phyloP scores from a whole-genome alignment of 108 stramenopile species.

The Fragilaria radians region DNA sequence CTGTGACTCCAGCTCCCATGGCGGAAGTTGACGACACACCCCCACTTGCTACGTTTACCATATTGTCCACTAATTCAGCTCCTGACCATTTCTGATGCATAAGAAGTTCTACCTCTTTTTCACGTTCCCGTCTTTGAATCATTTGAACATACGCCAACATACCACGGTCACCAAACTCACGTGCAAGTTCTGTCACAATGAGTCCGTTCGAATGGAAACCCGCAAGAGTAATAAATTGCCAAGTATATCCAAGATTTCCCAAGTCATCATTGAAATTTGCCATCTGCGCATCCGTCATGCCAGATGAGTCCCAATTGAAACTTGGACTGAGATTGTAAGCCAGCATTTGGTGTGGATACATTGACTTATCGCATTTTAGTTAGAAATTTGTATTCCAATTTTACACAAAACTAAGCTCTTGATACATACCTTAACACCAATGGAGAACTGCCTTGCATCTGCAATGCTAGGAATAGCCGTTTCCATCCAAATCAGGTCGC shows the following conservation, averaged over 20 bases:
- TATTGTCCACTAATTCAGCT: constrained; percentile 90
- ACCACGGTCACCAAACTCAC: constrained; percentile 79
- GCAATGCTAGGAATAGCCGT: constrained; percentile 74
- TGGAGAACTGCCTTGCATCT: constrained; percentile 71
- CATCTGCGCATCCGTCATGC: constrained; percentile 79
- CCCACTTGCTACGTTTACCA: constrained; percentile 88
- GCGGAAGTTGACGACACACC: constrained; percentile 87
- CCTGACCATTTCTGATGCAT: constrained; percentile 96
- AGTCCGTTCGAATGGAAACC: constrained; percentile 95
- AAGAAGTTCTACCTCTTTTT: constrained; percentile 78
- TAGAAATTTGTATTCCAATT: too few relatives aligned
- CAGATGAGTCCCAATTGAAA: constrained; percentile 96
- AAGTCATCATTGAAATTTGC: constrained; percentile 85
- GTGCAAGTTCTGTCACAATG: constrained; percentile 76
- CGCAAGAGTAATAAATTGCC: constrained; percentile 96
- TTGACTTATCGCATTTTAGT: too few relatives aligned
- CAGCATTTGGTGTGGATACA: constrained; percentile 84
- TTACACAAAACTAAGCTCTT: too few relatives aligned
- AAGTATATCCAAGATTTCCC: constrained; percentile 85
- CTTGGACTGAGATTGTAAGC: constrained; percentile 93
- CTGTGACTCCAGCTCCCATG: constrained; percentile 90
- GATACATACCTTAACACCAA: constrained; percentile 38
- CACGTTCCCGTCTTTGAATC: constrained; percentile 87
- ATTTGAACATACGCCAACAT: constrained; percentile 93
- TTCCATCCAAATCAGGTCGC: constrained; percentile 97